Evolutionary conservation across 2,329 filamentous ascomycete species (phyloP).

Genomic region (Endoconidiophora polonica): DNA sequence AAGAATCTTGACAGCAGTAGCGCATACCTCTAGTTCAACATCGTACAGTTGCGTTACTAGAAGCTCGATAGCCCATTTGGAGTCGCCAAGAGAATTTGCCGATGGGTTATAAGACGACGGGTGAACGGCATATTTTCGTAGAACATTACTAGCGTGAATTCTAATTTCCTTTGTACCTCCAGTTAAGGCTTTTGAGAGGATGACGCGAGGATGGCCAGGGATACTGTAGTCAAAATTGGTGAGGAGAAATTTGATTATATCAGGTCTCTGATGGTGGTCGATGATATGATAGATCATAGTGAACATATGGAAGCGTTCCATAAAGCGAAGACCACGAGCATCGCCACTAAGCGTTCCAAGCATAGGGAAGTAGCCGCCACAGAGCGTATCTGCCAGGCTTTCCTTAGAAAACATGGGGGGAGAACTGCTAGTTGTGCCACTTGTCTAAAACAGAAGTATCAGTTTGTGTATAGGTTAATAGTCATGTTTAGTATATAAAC

Average conservation of each 20-base stretch:
- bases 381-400: slow-evolving; percentile 71
- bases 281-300: slow-evolving; percentile 99
- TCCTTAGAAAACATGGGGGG: slow-evolving; percentile 78
- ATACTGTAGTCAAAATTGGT: slow-evolving; percentile 85
- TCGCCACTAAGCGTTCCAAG: slow-evolving; percentile 76
- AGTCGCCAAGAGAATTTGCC: slow-evolving; percentile 31
- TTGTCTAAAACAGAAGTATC: slow-evolving; percentile 30
- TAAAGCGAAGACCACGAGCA: slow-evolving; percentile 64
- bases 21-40: slow-evolving; percentile 89
- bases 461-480: background rate
- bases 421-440: slow-evolving; percentile 59
- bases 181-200: slow-evolving; percentile 85
- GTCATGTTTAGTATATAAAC: slow-evolving; percentile 14
- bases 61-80: slow-evolving; percentile 89
- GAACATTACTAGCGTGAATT: slow-evolving; percentile 71
- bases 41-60: slow-evolving; percentile 98
- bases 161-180: slow-evolving; percentile 82
- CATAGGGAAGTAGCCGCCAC: slow-evolving; percentile 86
- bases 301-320: slow-evolving; percentile 94
- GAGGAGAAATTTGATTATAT: slow-evolving; percentile 75
- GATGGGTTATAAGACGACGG: slow-evolving; percentile 16
- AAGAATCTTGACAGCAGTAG: slow-evolving; percentile 88
- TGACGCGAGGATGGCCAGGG: slow-evolving; percentile 75
- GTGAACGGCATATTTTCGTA: slow-evolving; percentile 68
- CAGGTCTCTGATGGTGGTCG: slow-evolving; percentile 76